Evolutionary conservation across 1,284 basidiomycete genomes (phyloP).

Genomic region (Amylostereum areolatum): DNA sequence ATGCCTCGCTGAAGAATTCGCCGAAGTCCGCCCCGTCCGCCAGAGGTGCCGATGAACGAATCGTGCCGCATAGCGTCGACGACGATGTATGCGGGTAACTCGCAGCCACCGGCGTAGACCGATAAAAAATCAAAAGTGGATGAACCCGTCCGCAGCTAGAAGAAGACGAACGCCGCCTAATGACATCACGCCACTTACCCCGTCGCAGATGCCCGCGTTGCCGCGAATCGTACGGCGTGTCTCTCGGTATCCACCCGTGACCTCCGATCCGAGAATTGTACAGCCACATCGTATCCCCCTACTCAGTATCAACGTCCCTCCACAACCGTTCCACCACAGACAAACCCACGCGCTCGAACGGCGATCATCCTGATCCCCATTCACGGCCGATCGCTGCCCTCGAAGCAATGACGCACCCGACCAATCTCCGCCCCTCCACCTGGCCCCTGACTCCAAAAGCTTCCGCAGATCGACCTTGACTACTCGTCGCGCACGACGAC

Average conservation of each 20-base stretch:
- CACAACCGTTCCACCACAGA: slow-evolving; percentile 69
- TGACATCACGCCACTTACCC: too few species aligned
- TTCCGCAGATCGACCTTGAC: slow-evolving; percentile 79
- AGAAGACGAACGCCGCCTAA: too few species aligned
- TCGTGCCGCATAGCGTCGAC: too few species aligned
- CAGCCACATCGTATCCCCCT: slow-evolving; percentile 71
- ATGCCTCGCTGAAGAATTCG: too few species aligned
- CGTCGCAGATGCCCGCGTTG: slow-evolving; percentile 50
- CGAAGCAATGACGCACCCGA: slow-evolving; percentile 16
- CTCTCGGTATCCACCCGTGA: slow-evolving; percentile 81
- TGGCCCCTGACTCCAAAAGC: slow-evolving; percentile 85
- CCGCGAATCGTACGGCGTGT: slow-evolving; percentile 44
- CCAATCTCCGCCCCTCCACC: too few species aligned
- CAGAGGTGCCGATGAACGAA: too few species aligned
- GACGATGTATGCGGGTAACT: too few species aligned
- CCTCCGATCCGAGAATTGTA: slow-evolving; percentile 70
- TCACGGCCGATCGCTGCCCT: not conserved
- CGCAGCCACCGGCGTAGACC: too few species aligned
- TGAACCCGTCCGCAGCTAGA: too few species aligned
- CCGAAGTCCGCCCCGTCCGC: too few species aligned
- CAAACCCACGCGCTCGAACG: slow-evolving; percentile 57
- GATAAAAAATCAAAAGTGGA: too few species aligned
- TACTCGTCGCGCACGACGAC: slow-evolving; percentile 70
- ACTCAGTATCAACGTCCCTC: slow-evolving; percentile 58
- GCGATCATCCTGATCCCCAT: slow-evolving; percentile 35